Evolutionary conservation across 805 yeast genomes (phyloP), one percentile per base, ranked within the genome.

Genomic region (Kodamaea kakaduensis): DNA sequence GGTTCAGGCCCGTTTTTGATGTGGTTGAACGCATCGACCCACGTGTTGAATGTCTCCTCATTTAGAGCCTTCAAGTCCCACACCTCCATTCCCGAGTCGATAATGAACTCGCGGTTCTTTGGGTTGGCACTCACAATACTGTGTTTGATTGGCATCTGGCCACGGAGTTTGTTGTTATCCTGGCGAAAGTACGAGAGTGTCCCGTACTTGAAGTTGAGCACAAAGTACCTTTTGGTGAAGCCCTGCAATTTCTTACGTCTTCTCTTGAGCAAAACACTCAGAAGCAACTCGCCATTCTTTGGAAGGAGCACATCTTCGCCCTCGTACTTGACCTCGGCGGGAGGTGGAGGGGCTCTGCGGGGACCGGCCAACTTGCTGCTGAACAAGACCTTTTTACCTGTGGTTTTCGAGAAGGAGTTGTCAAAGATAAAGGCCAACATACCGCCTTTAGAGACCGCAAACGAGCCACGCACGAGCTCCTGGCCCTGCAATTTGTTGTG

Each of bases 51-150:
- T 44, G 84, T 89, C 5, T 70, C 66, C 8, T 60, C 58, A 38
- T 69, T 77, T 31, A 69, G 61, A 0, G 97, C 84, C 48, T 84
- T 85, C 41, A 90, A 66, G 24, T 77, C 78, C 97, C 97, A 90
- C 7, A 84, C 79, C 55, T 90, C 97, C 78, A 90, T 80, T 2
- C 97, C 97, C 0, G 97, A 87, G 56, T 93, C 97, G 40, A 93
- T 73, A 30, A 82, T 78, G 27, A 93, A 78, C 49, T 84, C 81
- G 35, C 75, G 62, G 16, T 77, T 75, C 38, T 74, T 73, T 17
- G 76, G 69, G 48, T 81, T 81, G 0, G 95, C 95, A 38, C 89
- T 76, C 2, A 93, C 78, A n/a, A 84, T 84, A 3, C 95, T 79
- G 31, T 83, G 72, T 35, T 75, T 77, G 32, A 93, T 77, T 23